These are phyloP conservation scores for Backusella luteola DNA, from an alignment of 192 early-diverging fungal species.

Conservation along the genomic window DNA sequence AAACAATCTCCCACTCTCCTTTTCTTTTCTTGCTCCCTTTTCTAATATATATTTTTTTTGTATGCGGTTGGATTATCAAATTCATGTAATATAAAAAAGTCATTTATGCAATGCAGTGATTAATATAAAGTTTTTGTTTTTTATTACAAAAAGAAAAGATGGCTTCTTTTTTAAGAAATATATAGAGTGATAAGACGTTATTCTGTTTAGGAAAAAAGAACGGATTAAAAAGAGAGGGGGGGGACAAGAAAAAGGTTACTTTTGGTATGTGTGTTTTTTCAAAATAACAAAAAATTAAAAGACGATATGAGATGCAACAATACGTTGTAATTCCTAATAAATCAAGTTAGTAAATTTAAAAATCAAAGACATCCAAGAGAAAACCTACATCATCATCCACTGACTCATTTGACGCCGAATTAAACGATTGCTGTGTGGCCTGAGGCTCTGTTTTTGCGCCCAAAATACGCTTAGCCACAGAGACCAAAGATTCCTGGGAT, in stretches of 20 bases:
- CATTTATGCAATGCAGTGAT: too few species aligned
- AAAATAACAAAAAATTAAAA: not conserved
- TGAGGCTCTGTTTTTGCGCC: not conserved
- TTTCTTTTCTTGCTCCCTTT: too few species aligned
- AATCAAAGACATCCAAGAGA: not conserved
- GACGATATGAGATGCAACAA: slow-evolving; percentile 8
- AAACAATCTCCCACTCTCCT: too few species aligned
- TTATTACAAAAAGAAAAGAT: not conserved
- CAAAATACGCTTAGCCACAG: slow-evolving; percentile 14
- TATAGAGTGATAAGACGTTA: not conserved
- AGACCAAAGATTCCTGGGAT: not conserved
- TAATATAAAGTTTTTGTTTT: too few species aligned
- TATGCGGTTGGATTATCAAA: too few species aligned
- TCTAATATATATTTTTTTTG: too few species aligned
- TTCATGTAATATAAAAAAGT: too few species aligned
- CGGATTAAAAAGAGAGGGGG: not conserved
- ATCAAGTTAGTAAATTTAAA: not conserved
- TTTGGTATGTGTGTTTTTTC: not conserved
- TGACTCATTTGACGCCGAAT: not conserved
- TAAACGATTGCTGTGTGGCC: not conserved
- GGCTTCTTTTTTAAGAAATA: not conserved
- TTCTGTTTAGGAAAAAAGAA: not conserved
- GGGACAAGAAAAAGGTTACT: not conserved
- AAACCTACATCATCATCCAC: slow-evolving; percentile 16
- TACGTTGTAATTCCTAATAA: slow-evolving; percentile 20